A percentile compares a stretch with the other conserved stretches of the same genome.
Conservation (phyloP, 169 alveolate genomes). For the Plasmodium chabaudi region DNA sequence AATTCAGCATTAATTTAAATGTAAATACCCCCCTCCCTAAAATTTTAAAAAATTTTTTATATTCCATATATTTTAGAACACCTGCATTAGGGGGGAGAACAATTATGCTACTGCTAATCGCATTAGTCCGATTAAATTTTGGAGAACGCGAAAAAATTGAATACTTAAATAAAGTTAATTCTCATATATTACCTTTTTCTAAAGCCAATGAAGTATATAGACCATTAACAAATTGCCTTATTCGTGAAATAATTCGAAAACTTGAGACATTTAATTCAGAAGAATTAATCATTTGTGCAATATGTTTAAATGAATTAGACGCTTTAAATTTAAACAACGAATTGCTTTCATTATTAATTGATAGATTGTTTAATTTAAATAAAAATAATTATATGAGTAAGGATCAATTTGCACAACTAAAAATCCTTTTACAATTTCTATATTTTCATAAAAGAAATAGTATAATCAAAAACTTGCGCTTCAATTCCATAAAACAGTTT, state of each 20-base stretch:
- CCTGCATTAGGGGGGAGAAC: conserved; percentile 87
- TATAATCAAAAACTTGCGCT: conserved; percentile 14
- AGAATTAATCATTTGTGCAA: conserved; percentile 79
- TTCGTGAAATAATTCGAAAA: conserved; percentile 84
- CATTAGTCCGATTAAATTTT: conserved; percentile 83
- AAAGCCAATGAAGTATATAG: conserved; percentile 77
- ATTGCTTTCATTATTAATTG: conserved; percentile 64
- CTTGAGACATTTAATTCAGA: conserved; percentile 83
- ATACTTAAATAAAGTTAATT: conserved; percentile 68
- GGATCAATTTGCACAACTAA: conserved; percentile 53
- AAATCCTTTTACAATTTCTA: conserved; percentile 26
- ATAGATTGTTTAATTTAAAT: conserved; percentile 41
- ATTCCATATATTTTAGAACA: conserved; percentile 84
- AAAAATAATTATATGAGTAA: conserved; percentile 49
- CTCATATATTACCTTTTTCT: conserved; percentile 80
- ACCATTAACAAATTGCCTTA: conserved; percentile 82
- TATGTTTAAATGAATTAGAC: conserved; percentile 66
- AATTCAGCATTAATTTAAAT: neutral
- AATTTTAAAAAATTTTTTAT: conserved; percentile 80
- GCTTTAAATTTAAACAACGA: conserved; percentile 60
- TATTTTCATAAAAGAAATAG: conserved; percentile 7
- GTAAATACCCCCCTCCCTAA: conserved; percentile 77
- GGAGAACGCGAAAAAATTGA: conserved; percentile 83
- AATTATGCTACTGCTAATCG: conserved; percentile 81
- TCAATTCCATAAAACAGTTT: conserved; percentile 27